Conservation (phyloP, 2,329 filamentous ascomycete species). For the Talaromyces sp. region DNA sequence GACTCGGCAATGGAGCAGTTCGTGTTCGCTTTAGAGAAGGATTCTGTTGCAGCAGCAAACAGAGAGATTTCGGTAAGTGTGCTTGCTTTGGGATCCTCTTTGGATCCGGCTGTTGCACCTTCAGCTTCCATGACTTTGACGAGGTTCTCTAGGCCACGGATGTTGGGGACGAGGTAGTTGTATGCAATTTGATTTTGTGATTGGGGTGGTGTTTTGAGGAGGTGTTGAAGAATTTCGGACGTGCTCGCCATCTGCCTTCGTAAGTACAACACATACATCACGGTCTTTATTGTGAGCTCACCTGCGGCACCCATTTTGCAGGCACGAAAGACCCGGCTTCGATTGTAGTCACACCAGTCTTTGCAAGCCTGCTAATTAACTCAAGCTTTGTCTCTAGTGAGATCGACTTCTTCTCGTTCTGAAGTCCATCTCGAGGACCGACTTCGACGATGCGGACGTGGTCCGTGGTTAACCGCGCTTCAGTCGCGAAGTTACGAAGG, state of each 20-base stretch:
- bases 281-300: slow-evolving; percentile 22
- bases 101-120: slow-evolving; percentile 31
- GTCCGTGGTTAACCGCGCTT: slow-evolving; percentile 43
- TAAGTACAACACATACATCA: neutral
- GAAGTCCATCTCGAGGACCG: slow-evolving; percentile 52
- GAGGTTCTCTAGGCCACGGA: slow-evolving; percentile 59
- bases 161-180: slow-evolving; percentile 64
- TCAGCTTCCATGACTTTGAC: slow-evolving; percentile 51
- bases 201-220: slow-evolving; percentile 50
- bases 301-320: slow-evolving; percentile 55
- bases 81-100: slow-evolving; percentile 27
- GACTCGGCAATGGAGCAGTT: slow-evolving; percentile 64
- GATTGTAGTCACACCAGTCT: slow-evolving; percentile 49
- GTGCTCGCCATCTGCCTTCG: slow-evolving; percentile 60
- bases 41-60: slow-evolving; percentile 63
- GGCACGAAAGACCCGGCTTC: slow-evolving; percentile 54
- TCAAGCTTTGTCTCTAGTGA: slow-evolving; percentile 49
- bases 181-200: slow-evolving; percentile 56
- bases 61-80: slow-evolving; percentile 57
- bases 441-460: slow-evolving; percentile 55
- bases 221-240: slow-evolving; percentile 56
- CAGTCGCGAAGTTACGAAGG: slow-evolving; percentile 35
- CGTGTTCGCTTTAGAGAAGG: slow-evolving; percentile 63
- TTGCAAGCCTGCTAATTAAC: slow-evolving; percentile 46
- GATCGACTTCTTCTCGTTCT: slow-evolving; percentile 52